phyloP scores from a whole-genome alignment of 2,329 filamentous ascomycete species.

The Fusarium fujikuroi region DNA sequence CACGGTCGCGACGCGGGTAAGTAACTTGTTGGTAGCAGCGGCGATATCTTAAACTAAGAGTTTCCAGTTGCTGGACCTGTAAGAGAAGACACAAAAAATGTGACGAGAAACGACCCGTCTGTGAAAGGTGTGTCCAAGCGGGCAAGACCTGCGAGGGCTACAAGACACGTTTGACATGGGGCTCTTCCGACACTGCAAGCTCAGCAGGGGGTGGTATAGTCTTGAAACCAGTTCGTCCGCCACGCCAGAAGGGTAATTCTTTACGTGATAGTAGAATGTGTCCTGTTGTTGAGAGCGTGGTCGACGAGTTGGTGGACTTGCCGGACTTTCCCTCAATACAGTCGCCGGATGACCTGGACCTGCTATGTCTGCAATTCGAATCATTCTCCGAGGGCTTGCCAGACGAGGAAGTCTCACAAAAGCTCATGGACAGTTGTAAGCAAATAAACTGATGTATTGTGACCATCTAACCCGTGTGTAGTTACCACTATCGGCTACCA shows the following conservation, averaged over 20 bases:
- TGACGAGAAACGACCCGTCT: conserved; percentile 18
- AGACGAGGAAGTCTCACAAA: background rate
- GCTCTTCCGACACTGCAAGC: background rate
- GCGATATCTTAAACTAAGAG: background rate
- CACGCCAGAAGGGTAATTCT: background rate
- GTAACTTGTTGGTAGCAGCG: background rate
- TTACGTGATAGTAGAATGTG: background rate
- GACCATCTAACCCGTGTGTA: background rate
- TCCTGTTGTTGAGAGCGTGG: background rate
- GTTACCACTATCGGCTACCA: background rate
- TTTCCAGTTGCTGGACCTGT: conserved; percentile 26
- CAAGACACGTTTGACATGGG: conserved; percentile 24
- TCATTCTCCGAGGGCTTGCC: background rate
- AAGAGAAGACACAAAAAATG: conserved; percentile 30
- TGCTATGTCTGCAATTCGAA: background rate
- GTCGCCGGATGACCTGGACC: background rate
- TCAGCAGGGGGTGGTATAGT: background rate
- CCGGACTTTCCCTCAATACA: background rate
- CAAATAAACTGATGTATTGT: rapidly evolving
- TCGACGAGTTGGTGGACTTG: background rate
- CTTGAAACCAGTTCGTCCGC: conserved; percentile 8
- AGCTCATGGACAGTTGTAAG: background rate
- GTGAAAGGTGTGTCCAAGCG: conserved; percentile 18
- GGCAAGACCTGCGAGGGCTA: conserved; percentile 25
- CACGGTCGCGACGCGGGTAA: conserved; percentile 1